Percentiles rank a stretch among this genome's conserved stretches.
Conservation (phyloP, 306 rosid genomes). For the Amphicarpaea edgeworthii region DNA sequence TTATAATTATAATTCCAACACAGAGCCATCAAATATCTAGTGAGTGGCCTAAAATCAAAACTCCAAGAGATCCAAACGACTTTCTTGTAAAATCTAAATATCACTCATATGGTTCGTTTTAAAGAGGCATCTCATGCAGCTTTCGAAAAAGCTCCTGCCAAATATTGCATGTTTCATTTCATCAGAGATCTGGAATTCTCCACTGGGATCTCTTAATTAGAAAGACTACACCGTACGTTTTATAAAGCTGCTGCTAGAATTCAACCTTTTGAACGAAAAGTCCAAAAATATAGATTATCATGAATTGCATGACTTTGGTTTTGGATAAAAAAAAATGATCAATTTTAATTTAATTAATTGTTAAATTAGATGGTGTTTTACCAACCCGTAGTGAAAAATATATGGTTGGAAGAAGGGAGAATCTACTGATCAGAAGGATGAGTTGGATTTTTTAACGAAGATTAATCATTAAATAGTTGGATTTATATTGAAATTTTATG, state of each 20-base stretch:
- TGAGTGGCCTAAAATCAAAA: too few relatives aligned
- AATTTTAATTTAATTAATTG: neutral
- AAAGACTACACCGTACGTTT: conserved; percentile 16
- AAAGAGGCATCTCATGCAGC: conserved; percentile 6
- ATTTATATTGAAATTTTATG: too few relatives aligned
- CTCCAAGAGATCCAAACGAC: neutral
- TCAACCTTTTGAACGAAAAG: conserved; percentile 15
- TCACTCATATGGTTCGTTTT: neutral
- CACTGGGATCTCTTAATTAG: neutral
- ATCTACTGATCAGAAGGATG: too few relatives aligned
- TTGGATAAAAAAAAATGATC: neutral
- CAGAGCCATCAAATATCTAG: too few relatives aligned
- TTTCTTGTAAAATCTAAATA: neutral
- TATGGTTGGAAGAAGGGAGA: too few relatives aligned
- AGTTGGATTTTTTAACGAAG: too few relatives aligned
- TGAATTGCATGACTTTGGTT: neutral
- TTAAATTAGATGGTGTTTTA: neutral
- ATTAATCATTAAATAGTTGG: too few relatives aligned
- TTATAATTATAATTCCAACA: too few relatives aligned
- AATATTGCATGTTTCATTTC: conserved; percentile 22
- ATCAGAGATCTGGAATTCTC: conserved; percentile 1
- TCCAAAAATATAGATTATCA: neutral
- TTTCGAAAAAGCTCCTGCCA: neutral
- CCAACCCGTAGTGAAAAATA: too few relatives aligned
- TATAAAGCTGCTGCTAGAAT: conserved; percentile 28